A percentile compares a stretch with the other conserved stretches of the same genome.
Evolutionary conservation across 2,329 filamentous ascomycete genomes (phyloP).

Genomic region (Trichoderma koningiopsis): DNA sequence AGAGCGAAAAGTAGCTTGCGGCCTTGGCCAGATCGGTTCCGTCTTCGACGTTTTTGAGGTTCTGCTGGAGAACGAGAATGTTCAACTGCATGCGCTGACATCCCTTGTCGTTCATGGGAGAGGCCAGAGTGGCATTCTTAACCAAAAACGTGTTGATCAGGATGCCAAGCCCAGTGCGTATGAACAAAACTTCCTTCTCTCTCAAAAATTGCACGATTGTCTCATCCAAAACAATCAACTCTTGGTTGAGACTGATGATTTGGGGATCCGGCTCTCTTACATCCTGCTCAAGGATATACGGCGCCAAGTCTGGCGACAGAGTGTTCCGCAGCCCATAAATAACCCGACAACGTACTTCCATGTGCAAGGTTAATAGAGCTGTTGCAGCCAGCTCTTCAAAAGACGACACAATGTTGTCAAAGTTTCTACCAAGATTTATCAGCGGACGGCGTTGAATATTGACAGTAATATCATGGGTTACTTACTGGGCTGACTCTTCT

Average conservation of each 20-base stretch:
- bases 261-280: slow-evolving; percentile 77
- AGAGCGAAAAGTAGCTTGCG: slow-evolving; percentile 69
- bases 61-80: slow-evolving; percentile 92
- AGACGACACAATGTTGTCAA: slow-evolving; percentile 82
- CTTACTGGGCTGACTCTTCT: slow-evolving; percentile 77
- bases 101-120: slow-evolving; percentile 81
- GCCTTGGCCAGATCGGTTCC: slow-evolving; percentile 65
- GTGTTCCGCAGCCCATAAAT: slow-evolving; percentile 73
- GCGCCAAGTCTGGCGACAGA: slow-evolving; percentile 61
- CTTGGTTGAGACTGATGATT: slow-evolving; percentile 80
- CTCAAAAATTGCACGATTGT: slow-evolving; percentile 74
- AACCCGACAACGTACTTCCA: slow-evolving; percentile 84
- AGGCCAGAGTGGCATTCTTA: slow-evolving; percentile 68
- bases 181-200: slow-evolving; percentile 69
- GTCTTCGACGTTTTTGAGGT: slow-evolving; percentile 87
- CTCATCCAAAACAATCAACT: slow-evolving; percentile 86
- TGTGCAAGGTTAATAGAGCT: slow-evolving; percentile 81
- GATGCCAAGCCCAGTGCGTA: slow-evolving; percentile 73
- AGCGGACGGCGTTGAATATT: not conserved
- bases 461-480: slow-evolving; percentile 26
- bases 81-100: slow-evolving; percentile 90
- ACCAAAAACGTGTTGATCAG: slow-evolving; percentile 82
- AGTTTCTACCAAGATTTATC: slow-evolving; percentile 56
- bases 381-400: slow-evolving; percentile 79
- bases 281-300: slow-evolving; percentile 68